These are phyloP conservation scores for Phytopythium kandeliae DNA, from an alignment of 352 stramenopile genomes.

Conservation along the genomic window DNA sequence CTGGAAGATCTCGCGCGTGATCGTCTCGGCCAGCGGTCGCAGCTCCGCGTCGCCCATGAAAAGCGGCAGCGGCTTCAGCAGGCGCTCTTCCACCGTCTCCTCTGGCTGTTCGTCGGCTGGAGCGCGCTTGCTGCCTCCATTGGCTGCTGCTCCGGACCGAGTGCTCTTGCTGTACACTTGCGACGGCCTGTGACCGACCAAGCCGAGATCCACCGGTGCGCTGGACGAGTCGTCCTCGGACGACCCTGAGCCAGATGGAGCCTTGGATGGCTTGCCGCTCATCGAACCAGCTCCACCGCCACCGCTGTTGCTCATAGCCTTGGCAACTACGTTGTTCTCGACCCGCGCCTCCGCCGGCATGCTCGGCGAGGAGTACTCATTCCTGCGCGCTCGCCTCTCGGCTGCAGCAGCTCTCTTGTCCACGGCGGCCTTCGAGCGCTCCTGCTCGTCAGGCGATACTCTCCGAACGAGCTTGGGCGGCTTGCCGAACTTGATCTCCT, in stretches of 20 bases:
- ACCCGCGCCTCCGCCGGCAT: slow-evolving; percentile 76
- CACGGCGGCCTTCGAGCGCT: slow-evolving; percentile 33
- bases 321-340: slow-evolving; percentile 73
- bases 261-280: slow-evolving; percentile 6
- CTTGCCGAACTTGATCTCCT: slow-evolving; percentile 91
- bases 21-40: slow-evolving; percentile 78
- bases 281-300: not conserved
- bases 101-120: slow-evolving; percentile 17
- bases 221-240: slow-evolving; percentile 34
- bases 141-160: slow-evolving; percentile 9
- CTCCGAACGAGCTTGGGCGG: slow-evolving; percentile 80
- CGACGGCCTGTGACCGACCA: slow-evolving; percentile 61
- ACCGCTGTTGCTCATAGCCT: slow-evolving; percentile 27
- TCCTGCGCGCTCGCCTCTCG: slow-evolving; percentile 58
- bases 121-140: slow-evolving; percentile 21
- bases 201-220: slow-evolving; percentile 33
- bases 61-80: slow-evolving; percentile 84
- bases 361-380: slow-evolving; percentile 70
- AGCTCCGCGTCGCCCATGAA: slow-evolving; percentile 87
- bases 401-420: slow-evolving; percentile 52
- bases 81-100: slow-evolving; percentile 55
- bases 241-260: not conserved
- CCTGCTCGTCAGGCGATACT: slow-evolving; percentile 54
- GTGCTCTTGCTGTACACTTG: slow-evolving; percentile 19
- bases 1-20: slow-evolving; percentile 91